phyloP scores from a whole-genome alignment of 495 filamentous ascomycete species.

The Halenospora varia region DNA sequence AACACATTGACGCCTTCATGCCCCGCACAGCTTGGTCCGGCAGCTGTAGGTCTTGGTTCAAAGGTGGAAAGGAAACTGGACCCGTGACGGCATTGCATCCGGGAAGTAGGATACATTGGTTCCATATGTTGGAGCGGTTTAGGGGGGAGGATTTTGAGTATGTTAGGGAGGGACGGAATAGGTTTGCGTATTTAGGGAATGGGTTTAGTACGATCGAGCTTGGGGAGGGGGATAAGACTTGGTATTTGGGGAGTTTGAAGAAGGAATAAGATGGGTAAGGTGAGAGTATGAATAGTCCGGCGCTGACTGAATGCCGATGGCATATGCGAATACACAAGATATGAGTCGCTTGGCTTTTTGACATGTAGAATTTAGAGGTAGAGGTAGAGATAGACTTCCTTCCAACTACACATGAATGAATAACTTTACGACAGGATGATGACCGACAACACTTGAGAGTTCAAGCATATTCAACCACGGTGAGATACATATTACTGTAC shows the following conservation, averaged over 20 bases:
- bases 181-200: constrained; percentile 40
- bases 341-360: too few relatives aligned
- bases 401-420: too few relatives aligned
- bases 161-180: constrained; percentile 32
- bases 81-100: constrained; percentile 36
- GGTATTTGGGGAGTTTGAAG: constrained; percentile 46
- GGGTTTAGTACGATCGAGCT: constrained; percentile 31
- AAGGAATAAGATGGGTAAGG: too few relatives aligned
- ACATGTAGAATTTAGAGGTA: too few relatives aligned
- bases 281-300: too few relatives aligned
- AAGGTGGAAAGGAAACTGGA: constrained; percentile 28
- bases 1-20: constrained; percentile 60
- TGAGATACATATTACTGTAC: too few relatives aligned
- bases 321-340: too few relatives aligned
- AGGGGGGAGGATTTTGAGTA: constrained; percentile 18
- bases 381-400: too few relatives aligned
- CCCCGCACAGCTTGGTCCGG: constrained; percentile 50
- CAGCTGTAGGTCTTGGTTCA: constrained; percentile 29
- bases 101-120: constrained; percentile 35
- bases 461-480: too few relatives aligned
- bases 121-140: constrained; percentile 31
- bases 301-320: too few relatives aligned
- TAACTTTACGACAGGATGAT: too few relatives aligned
- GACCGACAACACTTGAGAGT: too few relatives aligned
- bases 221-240: constrained; percentile 28